Conservation (phyloP, 305 asterid genomes). For the Fraxinus latifolia region DNA sequence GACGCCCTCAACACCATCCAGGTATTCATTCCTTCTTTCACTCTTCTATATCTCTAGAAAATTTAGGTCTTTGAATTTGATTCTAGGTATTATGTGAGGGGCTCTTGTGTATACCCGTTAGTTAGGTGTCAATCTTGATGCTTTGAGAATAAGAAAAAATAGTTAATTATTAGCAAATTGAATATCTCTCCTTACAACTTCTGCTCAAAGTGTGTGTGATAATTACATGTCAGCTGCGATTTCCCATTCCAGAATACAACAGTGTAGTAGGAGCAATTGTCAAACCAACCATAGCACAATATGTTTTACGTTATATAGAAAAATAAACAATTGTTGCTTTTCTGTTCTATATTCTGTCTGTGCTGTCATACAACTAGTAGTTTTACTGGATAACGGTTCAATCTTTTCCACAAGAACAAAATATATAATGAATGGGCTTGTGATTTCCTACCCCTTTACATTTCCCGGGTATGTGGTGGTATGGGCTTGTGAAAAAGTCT, state of each 20-base stretch:
- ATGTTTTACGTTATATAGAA: not conserved
- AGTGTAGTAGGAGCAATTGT: not conserved
- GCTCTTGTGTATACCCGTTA: not conserved
- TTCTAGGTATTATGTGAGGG: not conserved
- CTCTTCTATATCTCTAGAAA: constrained; percentile 6
- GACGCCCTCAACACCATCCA: constrained; percentile 83
- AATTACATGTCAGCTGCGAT: not conserved
- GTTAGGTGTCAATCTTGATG: constrained; percentile 9
- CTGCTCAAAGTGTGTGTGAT: not conserved
- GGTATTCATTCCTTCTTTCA: constrained; percentile 35
- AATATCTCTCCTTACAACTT: not conserved
- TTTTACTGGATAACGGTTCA: not conserved
- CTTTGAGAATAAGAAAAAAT: not conserved
- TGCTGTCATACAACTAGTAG: not conserved
- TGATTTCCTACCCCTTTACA: not conserved
- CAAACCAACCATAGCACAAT: not conserved
- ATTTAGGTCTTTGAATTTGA: not conserved
- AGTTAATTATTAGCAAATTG: not conserved
- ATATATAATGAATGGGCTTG: not conserved
- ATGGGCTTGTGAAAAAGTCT: not conserved
- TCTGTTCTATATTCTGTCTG: not conserved
- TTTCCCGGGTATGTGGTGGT: not conserved
- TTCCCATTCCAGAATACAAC: not conserved
- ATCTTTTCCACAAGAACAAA: not conserved
- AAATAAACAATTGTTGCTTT: not conserved